Percentiles rank a stretch among this genome's conserved stretches.
These are phyloP conservation scores for Cercospora citrullina DNA, from an alignment of 2,329 filamentous ascomycete genomes.

Conservation along the genomic window DNA sequence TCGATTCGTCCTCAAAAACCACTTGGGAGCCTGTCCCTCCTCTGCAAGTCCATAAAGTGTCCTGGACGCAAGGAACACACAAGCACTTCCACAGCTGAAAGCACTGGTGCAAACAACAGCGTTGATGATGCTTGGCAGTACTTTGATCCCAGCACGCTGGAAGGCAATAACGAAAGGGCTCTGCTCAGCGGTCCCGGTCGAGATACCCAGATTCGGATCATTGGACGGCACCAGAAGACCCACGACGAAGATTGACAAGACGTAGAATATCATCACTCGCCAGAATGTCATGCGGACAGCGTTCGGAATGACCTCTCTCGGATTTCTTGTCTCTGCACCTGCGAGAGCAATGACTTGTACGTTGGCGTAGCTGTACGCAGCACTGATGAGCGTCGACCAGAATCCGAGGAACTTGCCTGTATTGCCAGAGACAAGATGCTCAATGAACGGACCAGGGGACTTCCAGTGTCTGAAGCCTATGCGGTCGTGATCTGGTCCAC, in stretches of 20 bases:
- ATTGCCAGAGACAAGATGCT: slow-evolving; percentile 15
- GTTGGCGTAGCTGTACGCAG: slow-evolving; percentile 23
- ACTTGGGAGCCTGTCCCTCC: slow-evolving; percentile 52
- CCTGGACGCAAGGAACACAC: slow-evolving; percentile 60
- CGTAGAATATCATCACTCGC: slow-evolving; percentile 39
- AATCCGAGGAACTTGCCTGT: slow-evolving; percentile 30
- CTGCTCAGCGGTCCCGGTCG: slow-evolving; percentile 42
- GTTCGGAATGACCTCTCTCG: slow-evolving; percentile 45
- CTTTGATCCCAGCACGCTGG: slow-evolving; percentile 57
- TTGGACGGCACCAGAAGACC: slow-evolving; percentile 37
- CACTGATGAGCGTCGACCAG: slow-evolving; percentile 21
- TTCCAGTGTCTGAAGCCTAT: slow-evolving; percentile 24
- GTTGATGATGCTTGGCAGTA: slow-evolving; percentile 67
- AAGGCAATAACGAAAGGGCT: slow-evolving; percentile 69
- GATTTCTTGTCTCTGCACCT: slow-evolving; percentile 41
- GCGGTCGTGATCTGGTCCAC: slow-evolving; percentile 16
- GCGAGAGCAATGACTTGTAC: slow-evolving; percentile 24
- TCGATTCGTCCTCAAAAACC: slow-evolving; percentile 45
- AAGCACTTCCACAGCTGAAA: slow-evolving; percentile 45
- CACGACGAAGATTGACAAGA: slow-evolving; percentile 36
- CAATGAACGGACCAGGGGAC: slow-evolving; percentile 21
- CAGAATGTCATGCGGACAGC: slow-evolving; percentile 40
- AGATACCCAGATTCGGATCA: slow-evolving; percentile 34
- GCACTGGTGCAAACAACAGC: slow-evolving; percentile 58
- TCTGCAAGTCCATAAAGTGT: slow-evolving; percentile 52